Evolutionary conservation across 306 rosid genomes (phyloP).

Genomic region (Dalbergia oliveri): DNA sequence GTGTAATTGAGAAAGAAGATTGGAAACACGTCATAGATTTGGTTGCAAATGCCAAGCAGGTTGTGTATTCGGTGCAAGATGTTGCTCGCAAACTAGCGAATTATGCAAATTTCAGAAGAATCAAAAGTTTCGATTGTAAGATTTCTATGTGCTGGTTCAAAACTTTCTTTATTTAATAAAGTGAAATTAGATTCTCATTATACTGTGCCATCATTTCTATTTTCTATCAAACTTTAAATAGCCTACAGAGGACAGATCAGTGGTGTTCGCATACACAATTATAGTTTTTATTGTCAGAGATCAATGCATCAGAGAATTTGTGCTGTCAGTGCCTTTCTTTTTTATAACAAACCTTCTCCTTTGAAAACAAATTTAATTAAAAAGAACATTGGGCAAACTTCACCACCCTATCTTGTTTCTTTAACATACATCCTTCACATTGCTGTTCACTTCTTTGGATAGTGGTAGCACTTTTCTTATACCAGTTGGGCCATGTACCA

Average conservation of each 20-base stretch:
- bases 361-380: not conserved
- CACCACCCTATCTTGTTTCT: not conserved
- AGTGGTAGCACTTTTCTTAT: not conserved
- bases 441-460: not conserved
- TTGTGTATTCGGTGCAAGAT: slow-evolving; percentile 85
- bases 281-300: not conserved
- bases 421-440: not conserved
- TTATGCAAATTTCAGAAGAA: slow-evolving; percentile 73
- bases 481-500: slow-evolving; percentile 1
- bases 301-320: slow-evolving; percentile 12
- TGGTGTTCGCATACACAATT: not conserved
- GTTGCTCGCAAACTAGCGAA: slow-evolving; percentile 84
- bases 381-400: not conserved
- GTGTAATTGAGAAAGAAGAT: slow-evolving; percentile 83
- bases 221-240: not conserved
- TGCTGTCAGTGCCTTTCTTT: slow-evolving; percentile 23
- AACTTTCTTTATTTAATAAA: slow-evolving; percentile 8
- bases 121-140: slow-evolving; percentile 61
- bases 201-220: slow-evolving; percentile 11
- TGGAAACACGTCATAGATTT: slow-evolving; percentile 78
- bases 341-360: not conserved
- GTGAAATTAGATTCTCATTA: slow-evolving; percentile 32
- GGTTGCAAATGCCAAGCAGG: slow-evolving; percentile 91
- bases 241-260: not conserved
- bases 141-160: slow-evolving; percentile 5